Evolutionary conservation across 2,329 filamentous ascomycete species (phyloP), one percentile per base, ranked within the genome.

Genomic region (Coleophoma crateriformis): DNA sequence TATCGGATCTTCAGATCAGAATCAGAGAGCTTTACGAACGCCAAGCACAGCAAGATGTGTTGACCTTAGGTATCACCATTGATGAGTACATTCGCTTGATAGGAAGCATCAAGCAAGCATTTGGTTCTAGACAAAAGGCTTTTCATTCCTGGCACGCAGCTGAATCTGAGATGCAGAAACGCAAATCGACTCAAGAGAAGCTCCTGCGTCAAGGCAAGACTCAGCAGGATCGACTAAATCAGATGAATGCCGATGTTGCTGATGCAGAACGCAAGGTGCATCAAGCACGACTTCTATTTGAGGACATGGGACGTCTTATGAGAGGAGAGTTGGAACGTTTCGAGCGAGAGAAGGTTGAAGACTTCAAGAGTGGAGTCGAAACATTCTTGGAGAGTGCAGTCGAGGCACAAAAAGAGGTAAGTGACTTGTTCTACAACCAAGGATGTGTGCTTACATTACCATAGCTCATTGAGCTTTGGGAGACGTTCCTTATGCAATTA

Each of bases 71-170:
- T 35, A 97, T 97, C 63, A 95, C 95, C 40, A 91, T 99, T 55
- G 94, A 99, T 57, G 94, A 99, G 70, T 99, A 99, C 70, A 95
- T 99, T 59, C 89, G 94, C 5, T 72, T 99, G 40, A 97, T 99
- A 60, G 90, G 90, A 33, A 95, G 88, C 49, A 88, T 97, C 53
- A 99, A 99, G 75, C 88, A 87, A 54, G 89, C 94, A 0, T 99
- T 99, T 64, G 73, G 79, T 34, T 91, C 96, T 68, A 85, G 94
- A 50, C 94, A 99, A 67, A 96, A 96, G 68, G 88, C 91, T 1
- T 99, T 94, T 65, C 89, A 97, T 66, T 84, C 87, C 40, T 99
- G 94, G 92, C 91, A 96, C 66, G 73, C 81, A 3, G 91, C 94
- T 7, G 94, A 99, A 65, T 85, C 85, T 4, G 92, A 97, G 64